Base-by-base conservation (phyloP, 306 rosid species). In the Vicia sativa region DNA sequence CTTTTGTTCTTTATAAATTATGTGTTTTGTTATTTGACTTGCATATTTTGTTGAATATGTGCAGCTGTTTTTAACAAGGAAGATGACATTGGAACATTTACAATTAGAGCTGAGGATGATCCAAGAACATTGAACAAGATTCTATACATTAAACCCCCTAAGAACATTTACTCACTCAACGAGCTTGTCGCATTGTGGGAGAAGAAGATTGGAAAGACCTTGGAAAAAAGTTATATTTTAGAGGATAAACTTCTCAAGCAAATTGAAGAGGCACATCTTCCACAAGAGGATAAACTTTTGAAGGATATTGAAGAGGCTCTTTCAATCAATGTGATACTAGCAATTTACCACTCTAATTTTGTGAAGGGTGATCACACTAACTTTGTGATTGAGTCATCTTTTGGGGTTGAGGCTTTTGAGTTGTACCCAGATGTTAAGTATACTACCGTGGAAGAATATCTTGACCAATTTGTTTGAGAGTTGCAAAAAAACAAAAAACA, bases 311-410 rank as follows among this genome's bases (percentile, higher is more conserved):
- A n/a, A n/a, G n/a, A n/a, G n/a, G n/a, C 95, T 16, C 0, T 89
- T 72, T 96, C 98, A 7, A 23, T 87, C 35, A 83, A 92, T 49
- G 83, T 87, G 76, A 5, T 87, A 9, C 52, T 92, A 56, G 55
- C 89, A 14, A 75, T 92, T 67, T 83, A 81, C 75, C 95, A 89
- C 73, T 86, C 91, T 4, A 82, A 62, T 35, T 87, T 86, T 25
- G 93, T 92, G 74, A 87, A 87, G 68, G 98, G 98, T 59, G 98
- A 90, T 26, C 88, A 84, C 3, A 86, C 96, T 75, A 90, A 87
- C 83, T 92, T 90, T 42, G 87, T 78, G 74, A 90, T 90, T 13
- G 87, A 89, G 12, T 70, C 90, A 11, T 87, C 98, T 0, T 90
- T 93, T 59, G 98, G 97, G 3, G 95, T 86, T 5, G 91, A 93